phyloP scores from a whole-genome alignment of 1,139 yeast species.

The Suhomyces panamericanus region DNA sequence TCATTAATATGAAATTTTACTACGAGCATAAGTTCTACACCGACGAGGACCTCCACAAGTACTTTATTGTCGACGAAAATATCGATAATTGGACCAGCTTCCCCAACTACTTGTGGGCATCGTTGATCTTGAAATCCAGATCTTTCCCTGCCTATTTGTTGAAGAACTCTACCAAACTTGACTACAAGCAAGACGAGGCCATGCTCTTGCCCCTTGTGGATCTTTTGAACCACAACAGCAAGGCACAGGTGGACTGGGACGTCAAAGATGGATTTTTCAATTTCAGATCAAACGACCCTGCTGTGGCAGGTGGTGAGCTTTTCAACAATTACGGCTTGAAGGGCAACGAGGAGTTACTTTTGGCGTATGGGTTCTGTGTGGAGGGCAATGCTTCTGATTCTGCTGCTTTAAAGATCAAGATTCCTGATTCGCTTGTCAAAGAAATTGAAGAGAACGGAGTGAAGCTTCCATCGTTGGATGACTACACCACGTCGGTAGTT shows the following conservation, averaged over 20 bases:
- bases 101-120: constrained; percentile 72
- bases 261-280: constrained; percentile 27
- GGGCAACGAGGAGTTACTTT: constrained; percentile 72
- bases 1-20: constrained; percentile 45
- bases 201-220: constrained; percentile 80
- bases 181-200: constrained; percentile 47
- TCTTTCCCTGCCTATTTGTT: constrained; percentile 69
- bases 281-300: constrained; percentile 30
- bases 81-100: constrained; percentile 59
- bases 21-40: constrained; percentile 49
- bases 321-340: constrained; percentile 85
- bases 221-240: constrained; percentile 68
- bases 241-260: constrained; percentile 66
- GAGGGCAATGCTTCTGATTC: constrained; percentile 62
- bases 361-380: constrained; percentile 70
- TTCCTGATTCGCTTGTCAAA: constrained; percentile 38
- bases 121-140: constrained; percentile 68
- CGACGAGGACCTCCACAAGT: constrained; percentile 37
- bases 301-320: constrained; percentile 46
- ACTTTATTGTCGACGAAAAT: constrained; percentile 23
- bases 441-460: constrained; percentile 42
- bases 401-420: constrained; percentile 56
- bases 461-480: constrained; percentile 45
- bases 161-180: constrained; percentile 21
- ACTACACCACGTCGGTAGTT: constrained; percentile 47